Percentiles rank a stretch among this genome's conserved stretches.
phyloP scores from a whole-genome alignment of 768 basidiomycete genomes.

The Gloeophyllum trabeum region DNA sequence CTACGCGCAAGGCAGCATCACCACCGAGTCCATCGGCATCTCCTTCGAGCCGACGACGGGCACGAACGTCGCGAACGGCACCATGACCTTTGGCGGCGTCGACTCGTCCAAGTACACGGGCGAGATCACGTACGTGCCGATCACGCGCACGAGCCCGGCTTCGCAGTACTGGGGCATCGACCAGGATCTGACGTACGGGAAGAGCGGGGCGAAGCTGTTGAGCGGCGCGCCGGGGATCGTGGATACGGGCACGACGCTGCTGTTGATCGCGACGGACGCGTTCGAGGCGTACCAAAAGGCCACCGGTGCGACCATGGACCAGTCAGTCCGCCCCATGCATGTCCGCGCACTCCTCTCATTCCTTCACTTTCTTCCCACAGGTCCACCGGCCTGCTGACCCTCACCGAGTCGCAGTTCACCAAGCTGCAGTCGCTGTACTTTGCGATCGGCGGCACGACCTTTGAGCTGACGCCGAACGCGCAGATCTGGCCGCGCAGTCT shows the following conservation, averaged over 20 bases:
- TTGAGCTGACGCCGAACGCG: constrained; percentile 48
- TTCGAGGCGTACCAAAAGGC: constrained; percentile 43
- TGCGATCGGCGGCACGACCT: constrained; percentile 36
- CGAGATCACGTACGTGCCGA: constrained; percentile 24
- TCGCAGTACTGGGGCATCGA: constrained; percentile 39
- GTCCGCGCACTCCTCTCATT: background rate
- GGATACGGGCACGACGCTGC: constrained; percentile 41
- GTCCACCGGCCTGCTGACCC: constrained; percentile 42
- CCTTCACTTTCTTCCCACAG: constrained; percentile 13
- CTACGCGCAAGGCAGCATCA: constrained; percentile 23
- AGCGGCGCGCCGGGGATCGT: constrained; percentile 32
- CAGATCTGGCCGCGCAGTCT: constrained; percentile 60
- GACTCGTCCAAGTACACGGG: constrained; percentile 33
- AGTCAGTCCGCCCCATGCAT: constrained; percentile 20
- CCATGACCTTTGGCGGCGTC: constrained; percentile 43
- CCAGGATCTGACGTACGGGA: constrained; percentile 13
- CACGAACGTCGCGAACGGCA: constrained; percentile 30
- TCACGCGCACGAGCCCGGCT: constrained; percentile 35
- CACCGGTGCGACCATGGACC: constrained; percentile 40
- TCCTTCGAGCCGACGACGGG: constrained; percentile 38
- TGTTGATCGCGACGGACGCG: constrained; percentile 44
- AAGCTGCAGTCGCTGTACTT: constrained; percentile 42
- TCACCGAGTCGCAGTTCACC: constrained; percentile 36
- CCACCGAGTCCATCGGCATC: constrained; percentile 34
- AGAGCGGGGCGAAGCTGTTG: constrained; percentile 19